Evolutionary conservation across 2,329 filamentous ascomycete genomes (phyloP), one percentile per base, ranked within the genome.

Genomic region (Cercospora janseana): DNA sequence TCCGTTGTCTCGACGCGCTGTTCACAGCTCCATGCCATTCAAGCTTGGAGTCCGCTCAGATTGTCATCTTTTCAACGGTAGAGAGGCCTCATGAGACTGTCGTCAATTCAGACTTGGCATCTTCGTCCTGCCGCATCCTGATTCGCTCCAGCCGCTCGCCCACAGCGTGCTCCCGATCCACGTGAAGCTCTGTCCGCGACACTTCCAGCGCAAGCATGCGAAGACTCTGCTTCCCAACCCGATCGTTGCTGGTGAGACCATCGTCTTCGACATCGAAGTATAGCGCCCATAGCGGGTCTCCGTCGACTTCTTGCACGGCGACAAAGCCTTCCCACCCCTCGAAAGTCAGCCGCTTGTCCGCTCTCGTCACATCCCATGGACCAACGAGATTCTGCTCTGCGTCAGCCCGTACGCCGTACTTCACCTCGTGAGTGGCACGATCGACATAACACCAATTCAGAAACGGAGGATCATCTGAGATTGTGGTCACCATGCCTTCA

Each of bases 361-460:
- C 84, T 79, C 56, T 85, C 77, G 78, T 87, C 81, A 87, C 93
- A 62, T 88, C 85, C 86, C 87, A 95, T 3, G 86, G 85, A 12
- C 88, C 89, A 46, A 91, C 80, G 50, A 84, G 72, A 67, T 94
- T 85, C 12, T 75, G 53, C 86, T 83, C 49, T 80, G 83, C 37
- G 84, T 82, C 29, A 82, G 82, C 20, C 78, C 63, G 48, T 2
- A 62, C 44, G 9, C 65, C 81, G 63, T 85, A 83, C 57, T 77
- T 79, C n/a, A 86, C 60, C 63, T 83, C 79, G 43, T 79, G 72
- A 0, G 81, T 85, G 3, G 77, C 66, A 29, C 72, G 73, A 63
- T 86, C 81, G 8, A 80, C 76, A 60, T 83, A 86, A 7, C 86
- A 75, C 83, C 83, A 87, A 57, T 85, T 85, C 40, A 87, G 64